A percentile compares a stretch with the other conserved stretches of the same genome.
Evolutionary conservation across 345 rosid genomes (phyloP).

Genomic region (Gynandropsis gynandra): DNA sequence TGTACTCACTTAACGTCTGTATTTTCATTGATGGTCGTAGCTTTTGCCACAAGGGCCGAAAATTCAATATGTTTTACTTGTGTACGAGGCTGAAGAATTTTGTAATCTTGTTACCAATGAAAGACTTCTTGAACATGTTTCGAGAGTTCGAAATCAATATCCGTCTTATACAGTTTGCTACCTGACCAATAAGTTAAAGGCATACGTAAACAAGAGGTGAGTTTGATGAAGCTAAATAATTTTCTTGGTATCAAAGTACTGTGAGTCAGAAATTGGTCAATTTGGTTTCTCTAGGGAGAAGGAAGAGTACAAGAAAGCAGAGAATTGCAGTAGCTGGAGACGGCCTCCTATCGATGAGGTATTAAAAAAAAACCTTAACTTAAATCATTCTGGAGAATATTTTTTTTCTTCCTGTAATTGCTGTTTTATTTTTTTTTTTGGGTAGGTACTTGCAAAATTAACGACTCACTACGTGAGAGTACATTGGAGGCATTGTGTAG

Average conservation of each 20-base stretch:
- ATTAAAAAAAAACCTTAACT: neutral
- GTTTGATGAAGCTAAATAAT: slow-evolving; percentile 14
- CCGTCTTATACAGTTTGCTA: slow-evolving; percentile 82
- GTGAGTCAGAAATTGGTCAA: slow-evolving; percentile 15
- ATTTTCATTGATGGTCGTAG: slow-evolving; percentile 40
- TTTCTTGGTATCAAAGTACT: neutral
- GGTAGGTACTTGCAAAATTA: slow-evolving; percentile 65
- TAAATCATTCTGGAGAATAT: slow-evolving; percentile 7
- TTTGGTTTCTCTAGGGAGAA: slow-evolving; percentile 51
- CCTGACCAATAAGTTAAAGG: slow-evolving; percentile 74
- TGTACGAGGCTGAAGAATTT: slow-evolving; percentile 79
- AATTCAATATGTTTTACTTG: slow-evolving; percentile 51
- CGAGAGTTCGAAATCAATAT: slow-evolving; percentile 50
- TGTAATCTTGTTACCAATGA: slow-evolving; percentile 58
- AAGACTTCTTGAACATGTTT: slow-evolving; percentile 48
- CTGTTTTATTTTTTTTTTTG: slow-evolving; percentile 5
- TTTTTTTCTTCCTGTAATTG: neutral
- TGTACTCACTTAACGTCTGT: slow-evolving; percentile 2
- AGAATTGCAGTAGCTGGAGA: slow-evolving; percentile 44
- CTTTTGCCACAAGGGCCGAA: slow-evolving; percentile 39
- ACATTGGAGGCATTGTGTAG: slow-evolving; percentile 76
- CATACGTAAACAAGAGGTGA: slow-evolving; percentile 72
- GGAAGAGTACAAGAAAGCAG: slow-evolving; percentile 67
- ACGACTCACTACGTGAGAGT: slow-evolving; percentile 60
- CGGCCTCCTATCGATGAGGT: slow-evolving; percentile 92